Base-by-base conservation (phyloP, 2,329 filamentous ascomycete species). In the Neopestalotiopsis sp. region DNA sequence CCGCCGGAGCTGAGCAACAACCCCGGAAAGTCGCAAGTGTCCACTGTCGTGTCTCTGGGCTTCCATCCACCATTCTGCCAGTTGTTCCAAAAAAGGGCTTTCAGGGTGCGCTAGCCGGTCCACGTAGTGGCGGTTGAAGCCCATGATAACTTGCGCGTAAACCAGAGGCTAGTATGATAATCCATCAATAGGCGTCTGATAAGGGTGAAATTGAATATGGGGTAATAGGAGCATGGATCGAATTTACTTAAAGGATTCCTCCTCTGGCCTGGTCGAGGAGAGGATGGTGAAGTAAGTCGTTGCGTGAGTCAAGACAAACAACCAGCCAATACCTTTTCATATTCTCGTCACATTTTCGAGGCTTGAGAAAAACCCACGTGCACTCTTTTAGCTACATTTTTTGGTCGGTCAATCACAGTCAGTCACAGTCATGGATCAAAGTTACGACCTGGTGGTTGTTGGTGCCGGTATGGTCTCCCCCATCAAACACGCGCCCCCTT, bases 371-470 rank as follows among this genome's bases (percentile, higher is more conserved):
- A 38, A 9, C 4, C 17, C 45, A 59, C 57, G 30, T 34, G 24
- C 57, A 30, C 17, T 28, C 30, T 24, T 59, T 59, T 28, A 59
- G n/a, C n/a, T 6, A 59, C 14, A 52, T 52, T 52, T n/a, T 20
- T 52, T 52, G 45, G n/a, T 52, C 9, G 20, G 45, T 52, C 45
- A 52, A 17, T 24, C 17, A 20, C 45, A 52, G 45, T 24, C 17
- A 20, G 45, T 52, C n/a, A 9, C 20, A 52, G 45, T 32, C 60
- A 63, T 63, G 60, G 34, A 24, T 42, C n/a, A 63, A 42, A 14
- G 17, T n/a, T 42, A 66, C 17, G 65, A 67, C 24, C 28, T 67
- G 65, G 49, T 67, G 7, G 38, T 67, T 57, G 34, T 67, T 34
- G 65, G 65, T 14, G 65, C 65, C 28, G 65, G 65, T 67, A 67